phyloP scores from a whole-genome alignment of 2,329 filamentous ascomycete species.

The Cyanodermella asteris region DNA sequence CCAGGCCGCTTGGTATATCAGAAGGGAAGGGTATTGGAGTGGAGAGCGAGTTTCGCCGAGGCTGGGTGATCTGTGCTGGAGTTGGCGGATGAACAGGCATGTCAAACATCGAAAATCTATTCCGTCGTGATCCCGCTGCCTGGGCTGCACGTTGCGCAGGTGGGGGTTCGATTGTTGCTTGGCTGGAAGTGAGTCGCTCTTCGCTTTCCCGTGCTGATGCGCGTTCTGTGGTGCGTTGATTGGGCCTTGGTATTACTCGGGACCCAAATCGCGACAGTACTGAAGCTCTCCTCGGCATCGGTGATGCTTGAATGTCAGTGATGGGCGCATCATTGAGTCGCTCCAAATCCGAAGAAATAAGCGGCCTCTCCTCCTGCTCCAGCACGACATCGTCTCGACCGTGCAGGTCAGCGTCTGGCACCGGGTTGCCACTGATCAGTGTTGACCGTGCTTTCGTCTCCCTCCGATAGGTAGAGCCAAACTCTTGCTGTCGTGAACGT shows the following conservation, averaged over 20 bases:
- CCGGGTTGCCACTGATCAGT: conserved; percentile 7
- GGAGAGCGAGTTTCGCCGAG: too few species aligned
- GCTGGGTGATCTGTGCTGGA: too few species aligned
- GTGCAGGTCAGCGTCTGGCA: conserved; percentile 9
- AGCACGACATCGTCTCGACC: conserved; percentile 6
- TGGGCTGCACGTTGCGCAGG: too few species aligned
- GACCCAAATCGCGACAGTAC: conserved; percentile 26
- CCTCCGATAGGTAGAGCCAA: too few species aligned
- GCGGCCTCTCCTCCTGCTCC: conserved; percentile 15
- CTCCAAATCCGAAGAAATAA: conserved; percentile 13
- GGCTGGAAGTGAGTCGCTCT: too few species aligned
- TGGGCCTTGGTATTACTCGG: conserved; percentile 18
- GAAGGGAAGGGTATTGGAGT: too few species aligned
- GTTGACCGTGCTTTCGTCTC: conserved; percentile 9
- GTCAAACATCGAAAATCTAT: conserved; percentile 20
- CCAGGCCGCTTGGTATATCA: too few species aligned
- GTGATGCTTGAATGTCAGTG: conserved; percentile 14
- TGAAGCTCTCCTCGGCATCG: conserved; percentile 20
- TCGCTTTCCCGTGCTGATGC: too few species aligned
- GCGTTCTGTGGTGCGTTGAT: conserved; percentile 20
- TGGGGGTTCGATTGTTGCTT: too few species aligned
- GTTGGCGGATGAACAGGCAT: too few species aligned
- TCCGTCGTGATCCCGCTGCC: too few species aligned
- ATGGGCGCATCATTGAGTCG: conserved; percentile 11
- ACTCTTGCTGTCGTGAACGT: conserved; percentile 3